Conservation (phyloP, 495 filamentous ascomycete species). For the Penicillium manginii region DNA sequence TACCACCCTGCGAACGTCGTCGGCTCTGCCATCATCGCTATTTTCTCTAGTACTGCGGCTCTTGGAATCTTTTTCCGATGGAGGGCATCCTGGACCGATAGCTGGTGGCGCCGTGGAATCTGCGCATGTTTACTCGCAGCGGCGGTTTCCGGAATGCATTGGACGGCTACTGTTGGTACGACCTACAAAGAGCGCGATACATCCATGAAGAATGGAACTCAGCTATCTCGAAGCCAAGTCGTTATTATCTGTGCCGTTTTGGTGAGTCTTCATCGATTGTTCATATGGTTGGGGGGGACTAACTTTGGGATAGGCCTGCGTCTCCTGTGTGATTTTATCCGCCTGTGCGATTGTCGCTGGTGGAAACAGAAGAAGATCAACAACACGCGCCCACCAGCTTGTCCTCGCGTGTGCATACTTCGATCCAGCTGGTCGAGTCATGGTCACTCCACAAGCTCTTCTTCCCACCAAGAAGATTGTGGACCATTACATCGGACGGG, state of each 20-base stretch:
- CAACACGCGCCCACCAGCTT: slow-evolving; percentile 73
- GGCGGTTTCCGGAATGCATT: slow-evolving; percentile 88
- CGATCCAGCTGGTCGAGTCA: slow-evolving; percentile 70
- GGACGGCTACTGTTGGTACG: slow-evolving; percentile 77
- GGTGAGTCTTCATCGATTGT: slow-evolving; percentile 44
- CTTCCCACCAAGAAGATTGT: slow-evolving; percentile 83
- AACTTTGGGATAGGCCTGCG: slow-evolving; percentile 49
- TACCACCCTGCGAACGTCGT: slow-evolving; percentile 63
- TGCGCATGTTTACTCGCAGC: slow-evolving; percentile 69
- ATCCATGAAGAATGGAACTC: slow-evolving; percentile 28
- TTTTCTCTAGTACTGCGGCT: slow-evolving; percentile 67
- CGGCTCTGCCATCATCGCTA: slow-evolving; percentile 72
- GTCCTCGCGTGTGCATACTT: slow-evolving; percentile 78
- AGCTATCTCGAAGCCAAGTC: slow-evolving; percentile 57
- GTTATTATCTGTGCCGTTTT: slow-evolving; percentile 68
- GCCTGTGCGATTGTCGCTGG: slow-evolving; percentile 60
- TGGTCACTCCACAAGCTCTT: slow-evolving; percentile 80
- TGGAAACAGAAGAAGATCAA: slow-evolving; percentile 55
- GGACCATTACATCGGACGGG: slow-evolving; percentile 71
- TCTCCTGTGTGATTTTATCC: slow-evolving; percentile 62
- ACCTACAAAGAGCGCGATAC: slow-evolving; percentile 54
- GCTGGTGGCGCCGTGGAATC: slow-evolving; percentile 70
- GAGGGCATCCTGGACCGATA: slow-evolving; percentile 75
- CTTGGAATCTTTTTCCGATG: slow-evolving; percentile 78
- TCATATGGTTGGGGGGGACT: slow-evolving; percentile 1